Conservation (phyloP, 352 stramenopile species). For the Pythium phragmiticola region DNA sequence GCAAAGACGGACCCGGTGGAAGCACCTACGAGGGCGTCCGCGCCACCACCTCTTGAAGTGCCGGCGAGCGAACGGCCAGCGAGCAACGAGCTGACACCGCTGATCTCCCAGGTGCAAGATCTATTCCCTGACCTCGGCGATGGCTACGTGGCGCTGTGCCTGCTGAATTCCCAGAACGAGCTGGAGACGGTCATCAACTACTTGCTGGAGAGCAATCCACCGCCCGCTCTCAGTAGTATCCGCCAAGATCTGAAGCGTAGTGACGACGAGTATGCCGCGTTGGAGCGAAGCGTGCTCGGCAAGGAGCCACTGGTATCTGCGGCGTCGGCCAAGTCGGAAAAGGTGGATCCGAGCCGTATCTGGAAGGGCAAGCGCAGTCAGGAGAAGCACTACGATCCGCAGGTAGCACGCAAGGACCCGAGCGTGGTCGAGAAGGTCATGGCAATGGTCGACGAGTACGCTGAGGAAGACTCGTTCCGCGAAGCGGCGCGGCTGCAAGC, state of each 20-base stretch:
- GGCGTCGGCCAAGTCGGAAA: conserved; percentile 22
- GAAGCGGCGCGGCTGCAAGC: conserved; percentile 13
- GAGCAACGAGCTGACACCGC: conserved; percentile 6
- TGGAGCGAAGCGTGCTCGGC: conserved; percentile 20
- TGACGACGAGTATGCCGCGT: conserved; percentile 21
- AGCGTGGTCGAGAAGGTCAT: conserved; percentile 34
- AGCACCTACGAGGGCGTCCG: neutral
- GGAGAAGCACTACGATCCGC: conserved; percentile 37
- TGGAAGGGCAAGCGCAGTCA: conserved; percentile 39
- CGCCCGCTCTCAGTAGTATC: conserved; percentile 16
- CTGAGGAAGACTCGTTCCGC: conserved; percentile 25
- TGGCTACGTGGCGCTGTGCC: conserved; percentile 36
- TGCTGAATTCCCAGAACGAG: conserved; percentile 29
- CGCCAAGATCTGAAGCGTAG: conserved; percentile 16
- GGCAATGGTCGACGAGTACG: conserved; percentile 36
- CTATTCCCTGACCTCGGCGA: conserved; percentile 43
- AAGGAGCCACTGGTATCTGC: conserved; percentile 4
- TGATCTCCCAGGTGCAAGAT: conserved; percentile 36
- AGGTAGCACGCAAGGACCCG: conserved; percentile 30
- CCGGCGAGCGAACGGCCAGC: neutral
- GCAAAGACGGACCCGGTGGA: neutral
- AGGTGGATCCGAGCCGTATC: conserved; percentile 29
- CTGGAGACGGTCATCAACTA: conserved; percentile 42
- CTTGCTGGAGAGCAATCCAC: conserved; percentile 35
- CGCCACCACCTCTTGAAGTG: neutral